Evolutionary conservation across 1,139 yeast genomes (phyloP), one percentile per base, ranked within the genome.

Genomic region (Eremothecium sinecaudum): DNA sequence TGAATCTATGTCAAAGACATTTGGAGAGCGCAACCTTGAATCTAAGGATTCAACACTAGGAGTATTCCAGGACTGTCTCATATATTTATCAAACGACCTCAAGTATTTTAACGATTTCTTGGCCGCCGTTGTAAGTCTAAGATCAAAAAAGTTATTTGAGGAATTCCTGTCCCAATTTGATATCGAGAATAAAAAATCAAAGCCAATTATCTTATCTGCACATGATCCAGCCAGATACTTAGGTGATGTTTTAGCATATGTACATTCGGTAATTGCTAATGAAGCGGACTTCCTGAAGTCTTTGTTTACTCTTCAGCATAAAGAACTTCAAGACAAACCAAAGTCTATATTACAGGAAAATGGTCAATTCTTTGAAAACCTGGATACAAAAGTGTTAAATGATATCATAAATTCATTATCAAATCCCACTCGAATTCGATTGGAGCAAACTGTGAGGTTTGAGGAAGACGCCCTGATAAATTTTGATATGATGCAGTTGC

Each of bases 171-270:
- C 59, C 19, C 86, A 78, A 49, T 59, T 71, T 28, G 59, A 53
- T 39, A 39, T 56, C n/a, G 51, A 45, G 34, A 52, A 52, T 34
- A 40, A 51, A 14, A 36, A 51, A 3, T 51, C 51, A 13, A 50
- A 46, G 24, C 81, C 87, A 2, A 64, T 83, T 15, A 69, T 73
- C 30, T 61, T 79, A 32, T 71, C 79, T 8, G 79, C 87, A 0
- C 82, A 79, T 53, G 96, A 90, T 56, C 83, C 95, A 2, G 64
- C 75, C 13, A 66, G 94, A 38, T 86, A 77, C 46, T 68, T 83
- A 13, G 94, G 97, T 18, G 97, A 86, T 54, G 69, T 90, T 20
- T 62, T 90, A 30, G 98, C 98, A 1, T 82, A 83, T 62, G 69
- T 87, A 10, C 97, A 92, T 51, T 73, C 92, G 0, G 70, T 84